Percentiles rank a stretch among this genome's conserved stretches.
Conservation (phyloP, 768 basidiomycete species). For the Phlebiopsis gigantea region DNA sequence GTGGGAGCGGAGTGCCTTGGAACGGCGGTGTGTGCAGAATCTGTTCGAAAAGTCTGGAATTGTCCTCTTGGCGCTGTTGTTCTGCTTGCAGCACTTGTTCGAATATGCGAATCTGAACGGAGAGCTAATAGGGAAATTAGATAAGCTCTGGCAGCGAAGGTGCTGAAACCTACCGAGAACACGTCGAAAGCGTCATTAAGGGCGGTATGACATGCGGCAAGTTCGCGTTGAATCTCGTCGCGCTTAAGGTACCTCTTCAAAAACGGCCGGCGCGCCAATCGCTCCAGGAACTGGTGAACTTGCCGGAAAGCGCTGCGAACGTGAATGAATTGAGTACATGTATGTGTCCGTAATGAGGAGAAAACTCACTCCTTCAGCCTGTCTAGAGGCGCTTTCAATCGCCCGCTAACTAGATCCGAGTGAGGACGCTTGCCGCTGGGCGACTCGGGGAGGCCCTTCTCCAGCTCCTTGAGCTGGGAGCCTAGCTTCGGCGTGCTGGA, state of each 20-base stretch:
- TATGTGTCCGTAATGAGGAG: no score
- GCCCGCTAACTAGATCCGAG: conserved; percentile 31
- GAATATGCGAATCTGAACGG: conserved; percentile 49
- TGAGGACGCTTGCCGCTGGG: background rate
- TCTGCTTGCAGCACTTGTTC: conserved; percentile 43
- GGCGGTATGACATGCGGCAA: conserved; percentile 45
- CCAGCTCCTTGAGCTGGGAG: background rate
- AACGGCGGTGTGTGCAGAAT: conserved; percentile 15
- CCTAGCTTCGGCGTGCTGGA: background rate
- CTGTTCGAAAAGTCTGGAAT: conserved; percentile 30
- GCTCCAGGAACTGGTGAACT: conserved; percentile 48
- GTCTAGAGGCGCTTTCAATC: conserved; percentile 45
- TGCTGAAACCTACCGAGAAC: conserved; percentile 42
- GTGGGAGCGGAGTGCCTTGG: background rate
- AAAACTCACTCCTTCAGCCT: conserved; percentile 46
- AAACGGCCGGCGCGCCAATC: conserved; percentile 63
- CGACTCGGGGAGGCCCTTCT: background rate
- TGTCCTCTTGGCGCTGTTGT: conserved; percentile 29
- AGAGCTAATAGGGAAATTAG: conserved; percentile 28
- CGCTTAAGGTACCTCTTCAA: conserved; percentile 74
- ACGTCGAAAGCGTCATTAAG: conserved; percentile 52
- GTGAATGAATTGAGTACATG: background rate
- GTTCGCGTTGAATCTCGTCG: conserved; percentile 56
- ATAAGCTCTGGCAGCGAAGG: background rate
- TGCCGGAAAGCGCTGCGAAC: conserved; percentile 34